Evolutionary conservation across 345 rosid species (phyloP), one percentile per base, ranked within the genome.

Genomic region (Aquilaria malaccensis): DNA sequence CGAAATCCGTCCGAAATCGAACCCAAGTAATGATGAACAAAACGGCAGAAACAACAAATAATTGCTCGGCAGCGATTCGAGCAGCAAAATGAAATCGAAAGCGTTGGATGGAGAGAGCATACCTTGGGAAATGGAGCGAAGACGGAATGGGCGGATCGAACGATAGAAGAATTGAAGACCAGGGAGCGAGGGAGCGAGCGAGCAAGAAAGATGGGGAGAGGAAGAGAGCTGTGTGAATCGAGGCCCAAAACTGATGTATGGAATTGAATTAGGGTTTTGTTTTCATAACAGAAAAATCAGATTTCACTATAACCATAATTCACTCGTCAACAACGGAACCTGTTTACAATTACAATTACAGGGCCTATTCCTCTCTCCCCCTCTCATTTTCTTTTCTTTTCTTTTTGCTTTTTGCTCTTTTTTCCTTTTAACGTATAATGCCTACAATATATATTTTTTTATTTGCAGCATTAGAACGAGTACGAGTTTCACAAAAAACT

Each of bases 211-310:
- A 67, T 29, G 30, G 49, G 30, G 53, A 46, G 65, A 52, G 65
- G 57, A 9, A 62, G 59, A 49, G 63, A 65, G 79, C 72, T 45
- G 64, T 76, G 76, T 64, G 57, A 71, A 67, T 67, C 79, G 80
- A 77, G 84, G 87, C 69, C 70, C 64, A 79, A 75, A 77, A 37
- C 77, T 69, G 73, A 81, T 79, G 65, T 62, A 22, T 22, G 22
- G 22, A 63, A 65, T 62, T 55, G 66, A 68, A 63, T 76, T 76
- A 81, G 81, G 83, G 83, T 76, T 81, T 79, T 79, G 69, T 67
- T 62, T 61, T 65, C 12, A 59, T 33, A 29, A 55, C 22, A 13
- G 45, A 47, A 64, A 54, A 30, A 46, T 30, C 45, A 14, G 55
- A 56, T 57, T 49, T 57, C 53, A 49, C 49, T 14, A 32, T 65